Percentiles rank a stretch among this genome's conserved stretches.
Evolutionary conservation across 1,139 yeast genomes (phyloP).

Genomic region (Tardiomyces digboiensis): DNA sequence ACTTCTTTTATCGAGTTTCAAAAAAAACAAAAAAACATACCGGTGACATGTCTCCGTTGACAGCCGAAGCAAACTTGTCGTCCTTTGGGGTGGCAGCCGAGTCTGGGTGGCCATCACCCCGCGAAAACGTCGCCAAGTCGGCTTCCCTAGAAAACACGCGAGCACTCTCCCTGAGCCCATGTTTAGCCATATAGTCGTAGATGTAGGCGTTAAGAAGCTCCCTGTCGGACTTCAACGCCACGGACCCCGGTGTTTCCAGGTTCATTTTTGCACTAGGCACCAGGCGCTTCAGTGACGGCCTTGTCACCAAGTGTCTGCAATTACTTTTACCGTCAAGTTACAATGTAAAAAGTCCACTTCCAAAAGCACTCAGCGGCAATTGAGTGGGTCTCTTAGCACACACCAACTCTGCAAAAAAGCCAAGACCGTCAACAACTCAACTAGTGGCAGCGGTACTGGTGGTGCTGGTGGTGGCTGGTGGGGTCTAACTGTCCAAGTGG

Average conservation of each 20-base stretch:
- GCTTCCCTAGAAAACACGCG: constrained; percentile 66
- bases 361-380: no score
- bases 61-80: constrained; percentile 31
- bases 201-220: constrained; percentile 77
- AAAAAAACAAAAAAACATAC: not conserved
- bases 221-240: constrained; percentile 24
- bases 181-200: constrained; percentile 75
- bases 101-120: constrained; percentile 5
- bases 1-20: not conserved
- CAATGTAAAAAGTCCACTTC: no score
- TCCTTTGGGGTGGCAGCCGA: constrained; percentile 14
- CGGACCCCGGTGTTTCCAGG: not conserved
- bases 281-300: no score
- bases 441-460: no score
- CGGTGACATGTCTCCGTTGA: not conserved
- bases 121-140: constrained; percentile 27
- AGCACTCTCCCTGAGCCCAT: constrained; percentile 64
- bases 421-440: no score
- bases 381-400: no score
- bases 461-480: no score
- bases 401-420: no score
- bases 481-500: no score
- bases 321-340: no score
- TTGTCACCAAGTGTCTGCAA: no score
- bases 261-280: no score